Evolutionary conservation across 2,329 filamentous ascomycete species (phyloP).

Genomic region (Hypomyces rosellus): DNA sequence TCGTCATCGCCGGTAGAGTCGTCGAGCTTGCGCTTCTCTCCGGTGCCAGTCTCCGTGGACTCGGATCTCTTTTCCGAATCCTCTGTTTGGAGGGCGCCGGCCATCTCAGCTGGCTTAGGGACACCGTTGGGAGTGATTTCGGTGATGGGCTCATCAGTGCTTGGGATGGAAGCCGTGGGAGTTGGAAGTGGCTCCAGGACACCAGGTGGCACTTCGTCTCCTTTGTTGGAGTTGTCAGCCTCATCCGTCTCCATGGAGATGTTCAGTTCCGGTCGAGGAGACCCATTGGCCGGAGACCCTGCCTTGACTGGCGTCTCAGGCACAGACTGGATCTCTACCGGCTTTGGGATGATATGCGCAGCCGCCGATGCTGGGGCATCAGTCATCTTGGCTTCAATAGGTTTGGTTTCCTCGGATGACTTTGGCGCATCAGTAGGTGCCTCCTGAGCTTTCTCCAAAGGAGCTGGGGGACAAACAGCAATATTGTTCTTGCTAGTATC

Average conservation of each 20-base stretch:
- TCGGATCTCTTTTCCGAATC: constrained; percentile 4
- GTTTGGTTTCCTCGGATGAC: neutral
- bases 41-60: constrained; percentile 12
- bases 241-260: constrained; percentile 23
- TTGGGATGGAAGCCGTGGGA: constrained; percentile 16
- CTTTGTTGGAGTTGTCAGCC: constrained; percentile 19
- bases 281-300: constrained; percentile 29
- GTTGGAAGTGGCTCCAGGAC: constrained; percentile 17
- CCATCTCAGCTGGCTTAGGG: constrained; percentile 12
- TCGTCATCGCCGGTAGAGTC: constrained; percentile 18
- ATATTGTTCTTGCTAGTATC: constrained; percentile 14
- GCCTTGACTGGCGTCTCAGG: constrained; percentile 31
- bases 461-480: constrained; percentile 13
- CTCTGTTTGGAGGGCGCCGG: constrained; percentile 10
- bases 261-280: constrained; percentile 29
- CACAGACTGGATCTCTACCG: constrained; percentile 30
- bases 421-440: neutral
- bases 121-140: constrained; percentile 10
- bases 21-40: constrained; percentile 37
- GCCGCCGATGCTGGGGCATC: constrained; percentile 4
- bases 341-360: constrained; percentile 21
- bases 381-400: neutral
- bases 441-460: neutral
- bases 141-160: constrained; percentile 14
- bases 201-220: constrained; percentile 21